These are phyloP conservation scores for Leccinum subspadiceum DNA, from an alignment of 1,284 basidiomycete genomes.

Conservation along the genomic window DNA sequence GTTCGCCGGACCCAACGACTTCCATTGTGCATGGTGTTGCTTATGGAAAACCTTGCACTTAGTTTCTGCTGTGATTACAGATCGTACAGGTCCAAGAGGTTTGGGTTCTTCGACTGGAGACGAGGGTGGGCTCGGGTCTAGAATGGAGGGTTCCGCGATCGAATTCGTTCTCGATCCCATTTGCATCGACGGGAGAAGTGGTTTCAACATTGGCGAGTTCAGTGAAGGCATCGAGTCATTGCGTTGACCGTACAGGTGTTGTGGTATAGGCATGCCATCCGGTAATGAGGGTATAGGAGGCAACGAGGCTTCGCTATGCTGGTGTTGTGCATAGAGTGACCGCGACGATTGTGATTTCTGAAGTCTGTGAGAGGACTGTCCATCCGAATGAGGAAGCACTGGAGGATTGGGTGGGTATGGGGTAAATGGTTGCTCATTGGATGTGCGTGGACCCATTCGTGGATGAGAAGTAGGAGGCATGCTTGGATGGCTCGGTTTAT, in stretches of 20 bases:
- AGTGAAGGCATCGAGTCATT: conserved; percentile 20
- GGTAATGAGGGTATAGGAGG: conserved; percentile 50
- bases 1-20: conserved; percentile 85
- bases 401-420: conserved; percentile 9
- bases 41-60: conserved; percentile 98
- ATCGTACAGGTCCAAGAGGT: conserved; percentile 66
- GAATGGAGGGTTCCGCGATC: conserved; percentile 49
- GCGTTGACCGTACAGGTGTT: conserved; percentile 21
- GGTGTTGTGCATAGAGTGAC: conserved; percentile 58
- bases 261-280: conserved; percentile 40
- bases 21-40: conserved; percentile 96
- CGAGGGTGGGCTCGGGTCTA: conserved; percentile 73
- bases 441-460: conserved; percentile 4
- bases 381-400: conserved; percentile 15
- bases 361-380: conserved; percentile 39
- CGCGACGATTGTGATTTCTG: conserved; percentile 60
- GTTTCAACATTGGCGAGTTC: conserved; percentile 51
- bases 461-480: conserved; percentile 3
- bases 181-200: conserved; percentile 62
- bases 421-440: conserved; percentile 11
- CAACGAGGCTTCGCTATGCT: conserved; percentile 35
- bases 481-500: conserved; percentile 12
- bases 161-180: conserved; percentile 51
- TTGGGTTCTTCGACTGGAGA: conserved; percentile 65
- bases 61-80: conserved; percentile 87